A percentile compares a stretch with the other conserved stretches of the same genome.
Evolutionary conservation across 2,329 filamentous ascomycete species (phyloP).

Genomic region (Calycina herbarum): DNA sequence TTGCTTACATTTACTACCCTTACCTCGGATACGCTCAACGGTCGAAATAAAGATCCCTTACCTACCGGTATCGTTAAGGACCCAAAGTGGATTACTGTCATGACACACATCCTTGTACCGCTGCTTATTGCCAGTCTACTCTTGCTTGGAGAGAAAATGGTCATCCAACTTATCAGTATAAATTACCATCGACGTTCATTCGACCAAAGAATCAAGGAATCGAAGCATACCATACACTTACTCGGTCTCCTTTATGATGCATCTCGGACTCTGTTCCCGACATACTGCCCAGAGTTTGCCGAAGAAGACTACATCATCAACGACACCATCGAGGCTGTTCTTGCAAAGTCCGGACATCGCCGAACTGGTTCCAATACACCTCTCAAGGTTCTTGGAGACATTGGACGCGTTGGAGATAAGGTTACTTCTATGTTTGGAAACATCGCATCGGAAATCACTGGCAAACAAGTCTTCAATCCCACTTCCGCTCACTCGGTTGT

Average conservation of each 20-base stretch:
- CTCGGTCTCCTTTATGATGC: conserved; percentile 87
- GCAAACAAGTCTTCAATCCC: conserved; percentile 92
- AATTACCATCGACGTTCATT: conserved; percentile 85
- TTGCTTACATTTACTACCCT: conserved; percentile 63
- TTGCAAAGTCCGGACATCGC: conserved; percentile 55
- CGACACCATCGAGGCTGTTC: conserved; percentile 72
- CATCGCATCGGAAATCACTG: conserved; percentile 90
- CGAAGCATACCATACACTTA: conserved; percentile 81
- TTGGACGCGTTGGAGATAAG: conserved; percentile 85
- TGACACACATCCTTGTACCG: conserved; percentile 67
- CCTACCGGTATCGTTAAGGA: neutral
- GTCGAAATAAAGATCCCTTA: neutral
- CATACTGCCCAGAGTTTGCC: conserved; percentile 86
- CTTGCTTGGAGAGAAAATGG: conserved; percentile 72
- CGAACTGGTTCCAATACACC: conserved; percentile 68
- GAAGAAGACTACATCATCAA: conserved; percentile 93
- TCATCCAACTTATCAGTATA: conserved; percentile 82
- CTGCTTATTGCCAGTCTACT: conserved; percentile 68
- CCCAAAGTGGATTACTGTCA: conserved; percentile 52
- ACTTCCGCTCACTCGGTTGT: conserved; percentile 89
- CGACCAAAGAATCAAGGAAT: conserved; percentile 79
- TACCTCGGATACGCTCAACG: conserved; percentile 38
- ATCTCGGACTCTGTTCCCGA: conserved; percentile 83
- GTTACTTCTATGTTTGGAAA: conserved; percentile 92
- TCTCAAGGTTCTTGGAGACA: conserved; percentile 71